Base-by-base conservation (phyloP, 2,329 filamentous ascomycete species). In the Berkeleyomyces basicola region DNA sequence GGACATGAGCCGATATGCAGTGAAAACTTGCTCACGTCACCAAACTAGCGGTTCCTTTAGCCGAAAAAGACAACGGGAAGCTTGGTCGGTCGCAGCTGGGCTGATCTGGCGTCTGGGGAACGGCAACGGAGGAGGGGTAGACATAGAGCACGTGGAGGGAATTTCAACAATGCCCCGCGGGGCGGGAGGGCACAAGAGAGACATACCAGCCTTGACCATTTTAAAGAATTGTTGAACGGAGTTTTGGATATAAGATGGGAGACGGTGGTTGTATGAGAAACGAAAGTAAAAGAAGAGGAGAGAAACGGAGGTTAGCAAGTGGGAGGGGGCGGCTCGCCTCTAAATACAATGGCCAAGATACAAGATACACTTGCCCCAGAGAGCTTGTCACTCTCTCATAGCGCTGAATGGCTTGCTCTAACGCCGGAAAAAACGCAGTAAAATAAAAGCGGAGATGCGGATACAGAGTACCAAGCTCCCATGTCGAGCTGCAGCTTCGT, bases 141-240 rank as follows among this genome's bases (percentile, higher is more conserved):
- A 40, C n/a, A 9, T 58, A 58, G n/a, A 58, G 36, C 53, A 53
- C 40, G 40, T 43, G 42, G 42, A 43, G 10, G 7, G n/a, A 43
- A 43, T 42, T 16, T 16, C 14, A 6, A 33, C 16, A 49, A 37
- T n/a, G 46, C 33, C 10, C 16, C n/a, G 43, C 37, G 42, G 46
- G 9, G 42, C n/a, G 33, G 59, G 59, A 60, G 40, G 49, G 57
- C 16, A 49, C 39, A 57, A 61, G 55, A 33, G 36, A 33, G 36
- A 66, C 66, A 58, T 64, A 67, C 66, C 66, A 66, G 66, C 66
- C 66, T 67, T 67, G 61, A 67, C 66, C 66, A 67, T 67, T 67
- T 67, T 67, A 64, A 65, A 63, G 23, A 37, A 61, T 60, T 58
- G 16, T 14, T 61, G 42, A 59, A 66, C 58, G 59, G 63, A 44